These are phyloP conservation scores for Penicillium flavigenum DNA, from an alignment of 495 filamentous ascomycete species.

Conservation along the genomic window DNA sequence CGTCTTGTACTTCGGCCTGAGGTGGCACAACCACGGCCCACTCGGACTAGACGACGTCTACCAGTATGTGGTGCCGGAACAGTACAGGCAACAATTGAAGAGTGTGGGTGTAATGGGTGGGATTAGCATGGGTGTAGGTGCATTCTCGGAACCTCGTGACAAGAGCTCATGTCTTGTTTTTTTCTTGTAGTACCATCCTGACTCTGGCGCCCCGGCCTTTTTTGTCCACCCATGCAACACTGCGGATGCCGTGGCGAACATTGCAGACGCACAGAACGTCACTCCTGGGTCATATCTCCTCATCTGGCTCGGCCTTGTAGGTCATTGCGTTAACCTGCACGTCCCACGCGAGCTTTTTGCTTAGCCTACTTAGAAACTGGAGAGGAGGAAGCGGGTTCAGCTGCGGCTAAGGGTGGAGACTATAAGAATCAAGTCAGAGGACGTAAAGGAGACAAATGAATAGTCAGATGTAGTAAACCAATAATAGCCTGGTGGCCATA, in stretches of 20 bases:
- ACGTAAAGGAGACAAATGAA: too few species aligned
- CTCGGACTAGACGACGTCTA: conserved; percentile 68
- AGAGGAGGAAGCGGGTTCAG: too few species aligned
- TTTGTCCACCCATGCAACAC: conserved; percentile 87
- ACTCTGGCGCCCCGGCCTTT: conserved; percentile 68
- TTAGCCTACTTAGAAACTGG: neutral
- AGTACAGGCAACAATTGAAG: conserved; percentile 56
- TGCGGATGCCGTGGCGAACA: conserved; percentile 66
- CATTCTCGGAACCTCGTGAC: conserved; percentile 14
- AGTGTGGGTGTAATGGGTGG: conserved; percentile 66
- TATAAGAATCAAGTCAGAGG: too few species aligned
- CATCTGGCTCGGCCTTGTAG: conserved; percentile 78
- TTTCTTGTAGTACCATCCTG: conserved; percentile 68
- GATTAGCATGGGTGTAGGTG: conserved; percentile 73
- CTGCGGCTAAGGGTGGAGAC: too few species aligned
- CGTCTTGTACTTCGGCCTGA: conserved; percentile 53
- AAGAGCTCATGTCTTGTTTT: conserved; percentile 39
- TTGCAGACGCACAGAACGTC: conserved; percentile 49
- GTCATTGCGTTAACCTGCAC: conserved; percentile 68
- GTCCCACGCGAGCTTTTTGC: conserved; percentile 55
- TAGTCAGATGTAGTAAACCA: too few species aligned
- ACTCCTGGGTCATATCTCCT: conserved; percentile 67
- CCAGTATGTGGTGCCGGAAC: conserved; percentile 63
- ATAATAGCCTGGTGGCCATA: too few species aligned
- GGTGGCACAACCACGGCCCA: conserved; percentile 61